Percentiles rank a stretch among this genome's conserved stretches.
phyloP scores from a whole-genome alignment of 495 filamentous ascomycete species.

The Aspergillus nidulans region DNA sequence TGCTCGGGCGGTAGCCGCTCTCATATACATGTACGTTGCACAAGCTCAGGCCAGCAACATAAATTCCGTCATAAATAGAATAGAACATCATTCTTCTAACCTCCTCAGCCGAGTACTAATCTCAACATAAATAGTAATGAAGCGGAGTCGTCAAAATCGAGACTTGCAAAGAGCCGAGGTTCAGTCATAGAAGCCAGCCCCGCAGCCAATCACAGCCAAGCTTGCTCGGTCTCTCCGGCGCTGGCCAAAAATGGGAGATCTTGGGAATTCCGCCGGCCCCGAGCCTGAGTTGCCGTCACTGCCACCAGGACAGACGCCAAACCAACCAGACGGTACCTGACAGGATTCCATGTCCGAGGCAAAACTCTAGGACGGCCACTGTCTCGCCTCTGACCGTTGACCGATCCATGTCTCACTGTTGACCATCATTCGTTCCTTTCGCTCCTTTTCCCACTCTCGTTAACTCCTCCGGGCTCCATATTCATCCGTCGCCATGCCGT shows the following conservation, averaged over 20 bases:
- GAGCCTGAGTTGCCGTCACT: not conserved
- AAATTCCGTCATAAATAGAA: not conserved
- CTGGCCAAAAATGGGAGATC: not conserved
- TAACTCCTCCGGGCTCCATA: not conserved
- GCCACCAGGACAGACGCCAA: too few species aligned
- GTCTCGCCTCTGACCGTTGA: not conserved
- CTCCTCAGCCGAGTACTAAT: not conserved
- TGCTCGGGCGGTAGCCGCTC: too few species aligned
- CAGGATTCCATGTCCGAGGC: not conserved
- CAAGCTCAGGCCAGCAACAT: not conserved
- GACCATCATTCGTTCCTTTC: not conserved
- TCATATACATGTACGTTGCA: too few species aligned
- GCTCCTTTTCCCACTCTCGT: constrained; percentile 10
- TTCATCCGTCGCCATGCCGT: constrained; percentile 12
- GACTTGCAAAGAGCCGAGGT: constrained; percentile 7
- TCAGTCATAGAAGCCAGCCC: not conserved
- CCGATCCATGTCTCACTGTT: not conserved
- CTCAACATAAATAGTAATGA: not conserved
- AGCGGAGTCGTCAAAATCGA: not conserved
- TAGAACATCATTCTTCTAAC: too few species aligned
- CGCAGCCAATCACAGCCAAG: constrained; percentile 2
- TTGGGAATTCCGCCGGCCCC: not conserved
- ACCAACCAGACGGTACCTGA: not conserved
- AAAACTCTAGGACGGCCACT: not conserved
- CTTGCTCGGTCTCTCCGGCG: not conserved